Conservation (phyloP, 2,329 filamentous ascomycete species). For the Alternaria sp. region DNA sequence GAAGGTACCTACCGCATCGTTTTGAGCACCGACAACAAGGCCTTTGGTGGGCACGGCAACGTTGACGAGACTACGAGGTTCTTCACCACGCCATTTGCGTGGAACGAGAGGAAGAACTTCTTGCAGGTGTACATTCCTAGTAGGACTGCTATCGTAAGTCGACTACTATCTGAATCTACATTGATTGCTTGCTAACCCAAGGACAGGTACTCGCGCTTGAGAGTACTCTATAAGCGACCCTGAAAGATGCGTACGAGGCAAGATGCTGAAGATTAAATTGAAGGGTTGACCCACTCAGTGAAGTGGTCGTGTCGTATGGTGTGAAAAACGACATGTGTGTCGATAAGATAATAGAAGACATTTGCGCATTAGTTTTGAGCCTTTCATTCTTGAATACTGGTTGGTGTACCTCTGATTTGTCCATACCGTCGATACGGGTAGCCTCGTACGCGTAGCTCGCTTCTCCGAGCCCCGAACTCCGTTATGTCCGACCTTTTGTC, state of each 20-base stretch:
- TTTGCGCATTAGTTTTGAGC: neutral
- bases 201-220: constrained; percentile 36
- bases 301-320: neutral
- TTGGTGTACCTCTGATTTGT: neutral
- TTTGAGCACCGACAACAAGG: constrained; percentile 79
- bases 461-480: neutral
- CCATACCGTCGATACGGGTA: neutral
- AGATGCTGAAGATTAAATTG: neutral
- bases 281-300: neutral
- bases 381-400: neutral
- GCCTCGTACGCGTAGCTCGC: neutral
- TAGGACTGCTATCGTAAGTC: constrained; percentile 77
- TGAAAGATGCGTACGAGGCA: neutral
- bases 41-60: constrained; percentile 81
- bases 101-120: constrained; percentile 92
- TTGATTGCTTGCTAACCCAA: neutral
- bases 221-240: constrained; percentile 32
- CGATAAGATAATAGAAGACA: neutral
- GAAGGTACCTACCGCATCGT: constrained; percentile 88
- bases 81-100: constrained; percentile 89
- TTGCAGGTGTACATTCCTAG: constrained; percentile 90
- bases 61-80: constrained; percentile 84
- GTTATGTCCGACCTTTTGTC: constrained; percentile 6
- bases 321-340: neutral
- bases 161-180: neutral